These are phyloP conservation scores for Forsythia suspensa DNA, from an alignment of 257 asterid genomes.

Conservation along the genomic window DNA sequence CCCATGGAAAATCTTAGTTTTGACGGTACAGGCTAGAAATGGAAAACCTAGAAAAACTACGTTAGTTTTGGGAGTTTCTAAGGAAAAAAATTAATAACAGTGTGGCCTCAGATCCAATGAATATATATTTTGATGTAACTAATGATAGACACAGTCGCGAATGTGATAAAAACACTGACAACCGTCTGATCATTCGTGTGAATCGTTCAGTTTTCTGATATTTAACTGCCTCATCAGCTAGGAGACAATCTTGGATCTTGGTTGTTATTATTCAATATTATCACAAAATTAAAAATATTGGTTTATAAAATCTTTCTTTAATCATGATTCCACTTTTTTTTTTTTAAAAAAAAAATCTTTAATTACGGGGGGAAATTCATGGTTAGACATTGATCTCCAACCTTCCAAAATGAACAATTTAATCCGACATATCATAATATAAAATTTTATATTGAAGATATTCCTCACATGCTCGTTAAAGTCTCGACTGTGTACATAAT, in stretches of 20 bases:
- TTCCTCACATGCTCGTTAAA: too few species aligned
- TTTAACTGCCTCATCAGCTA: not conserved
- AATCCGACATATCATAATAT: too few species aligned
- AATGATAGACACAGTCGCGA: not conserved
- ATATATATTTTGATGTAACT: not conserved
- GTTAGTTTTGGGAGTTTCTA: not conserved
- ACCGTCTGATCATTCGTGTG: not conserved
- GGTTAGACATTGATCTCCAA: too few species aligned
- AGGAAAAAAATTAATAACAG: not conserved
- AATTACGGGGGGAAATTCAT: not conserved
- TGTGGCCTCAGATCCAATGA: constrained; percentile 14
- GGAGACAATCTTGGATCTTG: not conserved
- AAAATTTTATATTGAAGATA: too few species aligned
- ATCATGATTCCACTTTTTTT: too few species aligned
- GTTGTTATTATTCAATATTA: not conserved
- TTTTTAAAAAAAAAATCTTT: not conserved
- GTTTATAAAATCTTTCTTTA: not conserved
- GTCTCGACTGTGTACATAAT: too few species aligned
- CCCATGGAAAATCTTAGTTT: constrained; percentile 18
- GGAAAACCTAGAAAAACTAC: not conserved
- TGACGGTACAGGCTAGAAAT: not conserved
- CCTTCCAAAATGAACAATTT: too few species aligned
- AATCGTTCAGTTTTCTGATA: not conserved
- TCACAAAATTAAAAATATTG: not conserved
- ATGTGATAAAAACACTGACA: not conserved